Conservation (phyloP, 768 basidiomycete species). For the Coprinopsis cinerea region DNA sequence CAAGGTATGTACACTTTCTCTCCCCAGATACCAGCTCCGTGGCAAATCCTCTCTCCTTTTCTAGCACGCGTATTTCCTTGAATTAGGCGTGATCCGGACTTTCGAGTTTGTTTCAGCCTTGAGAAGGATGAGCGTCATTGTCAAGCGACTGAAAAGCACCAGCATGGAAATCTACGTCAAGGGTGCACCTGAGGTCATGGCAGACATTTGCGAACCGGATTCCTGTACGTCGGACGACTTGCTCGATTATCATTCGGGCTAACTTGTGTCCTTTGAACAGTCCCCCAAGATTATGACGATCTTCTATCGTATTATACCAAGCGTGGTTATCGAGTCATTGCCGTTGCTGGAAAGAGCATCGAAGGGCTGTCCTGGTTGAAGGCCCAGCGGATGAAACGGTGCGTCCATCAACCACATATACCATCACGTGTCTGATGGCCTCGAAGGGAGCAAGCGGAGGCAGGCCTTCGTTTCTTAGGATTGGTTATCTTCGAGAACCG, state of each 20-base stretch:
- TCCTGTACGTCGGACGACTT: conserved; percentile 66
- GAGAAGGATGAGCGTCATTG: conserved; percentile 95
- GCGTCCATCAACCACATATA: conserved; percentile 18
- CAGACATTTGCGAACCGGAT: conserved; percentile 84
- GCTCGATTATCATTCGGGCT: conserved; percentile 1
- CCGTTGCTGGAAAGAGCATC: conserved; percentile 93
- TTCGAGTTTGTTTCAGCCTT: conserved; percentile 95
- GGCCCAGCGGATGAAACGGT: conserved; percentile 95
- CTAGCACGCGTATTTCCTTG: conserved; percentile 94
- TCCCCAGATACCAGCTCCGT: too few relatives aligned
- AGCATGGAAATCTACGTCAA: conserved; percentile 99
- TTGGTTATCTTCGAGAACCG: conserved; percentile 98
- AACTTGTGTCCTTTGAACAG: conserved; percentile 32
- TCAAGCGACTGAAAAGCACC: conserved; percentile 87
- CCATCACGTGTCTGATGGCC: background rate
- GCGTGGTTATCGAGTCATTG: conserved; percentile 96
- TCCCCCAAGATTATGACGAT: conserved; percentile 95
- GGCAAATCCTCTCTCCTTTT: conserved; percentile 2
- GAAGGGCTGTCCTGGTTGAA: conserved; percentile 94
- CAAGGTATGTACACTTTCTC: too few relatives aligned
- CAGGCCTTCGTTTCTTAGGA: conserved; percentile 83
- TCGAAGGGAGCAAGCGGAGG: conserved; percentile 88
- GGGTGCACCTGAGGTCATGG: conserved; percentile 98
- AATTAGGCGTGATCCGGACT: conserved; percentile 91
- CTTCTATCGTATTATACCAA: conserved; percentile 94